These are phyloP conservation scores for Blastocystis sp. DNA, from an alignment of 352 stramenopile species.

Conservation along the genomic window DNA sequence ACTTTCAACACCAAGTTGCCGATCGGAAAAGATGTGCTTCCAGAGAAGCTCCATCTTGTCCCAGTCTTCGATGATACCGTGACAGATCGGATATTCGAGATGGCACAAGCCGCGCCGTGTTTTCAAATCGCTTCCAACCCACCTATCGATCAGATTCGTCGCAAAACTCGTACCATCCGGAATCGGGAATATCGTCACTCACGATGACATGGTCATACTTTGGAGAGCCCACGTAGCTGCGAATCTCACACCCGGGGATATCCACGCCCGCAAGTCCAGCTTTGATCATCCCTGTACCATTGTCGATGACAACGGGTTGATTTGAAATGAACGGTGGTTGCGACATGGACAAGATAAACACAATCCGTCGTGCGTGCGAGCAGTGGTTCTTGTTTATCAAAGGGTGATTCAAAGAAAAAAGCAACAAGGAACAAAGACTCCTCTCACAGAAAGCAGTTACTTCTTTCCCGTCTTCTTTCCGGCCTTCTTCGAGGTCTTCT, in stretches of 20 bases:
- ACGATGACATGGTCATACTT: slow-evolving; percentile 89
- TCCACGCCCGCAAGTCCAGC: slow-evolving; percentile 85
- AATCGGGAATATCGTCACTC: slow-evolving; percentile 63
- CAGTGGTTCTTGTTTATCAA: neutral
- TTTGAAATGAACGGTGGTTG: slow-evolving; percentile 52
- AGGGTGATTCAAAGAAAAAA: neutral
- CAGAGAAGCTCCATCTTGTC: slow-evolving; percentile 73
- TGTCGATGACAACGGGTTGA: slow-evolving; percentile 70
- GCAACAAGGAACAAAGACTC: slow-evolving; percentile 7
- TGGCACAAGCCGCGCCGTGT: slow-evolving; percentile 67
- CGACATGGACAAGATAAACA: slow-evolving; percentile 26
- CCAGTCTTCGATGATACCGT: slow-evolving; percentile 81
- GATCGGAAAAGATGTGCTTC: slow-evolving; percentile 61
- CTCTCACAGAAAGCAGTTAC: slow-evolving; percentile 3
- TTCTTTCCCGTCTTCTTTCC: slow-evolving; percentile 36
- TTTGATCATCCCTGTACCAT: slow-evolving; percentile 84
- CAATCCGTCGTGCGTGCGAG: neutral
- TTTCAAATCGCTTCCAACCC: slow-evolving; percentile 60
- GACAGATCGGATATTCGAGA: slow-evolving; percentile 75
- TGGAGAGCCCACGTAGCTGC: slow-evolving; percentile 76
- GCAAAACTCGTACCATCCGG: neutral
- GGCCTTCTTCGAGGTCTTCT: slow-evolving; percentile 16
- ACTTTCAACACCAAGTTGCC: slow-evolving; percentile 59
- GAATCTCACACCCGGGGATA: slow-evolving; percentile 78
- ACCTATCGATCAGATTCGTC: slow-evolving; percentile 58